Conservation (phyloP, 1,139 yeast species). For the Diutina scorzettiae region DNA sequence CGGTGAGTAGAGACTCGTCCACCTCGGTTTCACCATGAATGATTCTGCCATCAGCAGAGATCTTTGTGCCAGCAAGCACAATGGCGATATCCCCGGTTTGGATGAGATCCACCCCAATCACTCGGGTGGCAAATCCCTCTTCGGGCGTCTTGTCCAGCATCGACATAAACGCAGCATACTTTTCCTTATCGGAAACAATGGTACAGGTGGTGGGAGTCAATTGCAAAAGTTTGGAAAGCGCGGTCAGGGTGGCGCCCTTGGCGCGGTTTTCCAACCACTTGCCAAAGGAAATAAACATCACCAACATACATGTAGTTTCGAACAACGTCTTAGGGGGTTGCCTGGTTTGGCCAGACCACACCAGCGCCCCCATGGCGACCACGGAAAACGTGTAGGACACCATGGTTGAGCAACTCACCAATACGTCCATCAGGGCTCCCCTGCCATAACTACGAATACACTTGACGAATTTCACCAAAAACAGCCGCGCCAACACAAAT, state of each 20-base stretch:
- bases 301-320: constrained; percentile 80
- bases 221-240: constrained; percentile 68
- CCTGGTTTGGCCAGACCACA: constrained; percentile 23
- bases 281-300: constrained; percentile 76
- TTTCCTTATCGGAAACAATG: constrained; percentile 35
- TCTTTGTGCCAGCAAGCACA: constrained; percentile 73
- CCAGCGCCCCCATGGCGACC: constrained; percentile 38
- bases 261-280: constrained; percentile 88
- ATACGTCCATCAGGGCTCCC: constrained; percentile 88
- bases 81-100: constrained; percentile 70
- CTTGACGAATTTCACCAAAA: constrained; percentile 49
- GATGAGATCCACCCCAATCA: constrained; percentile 59
- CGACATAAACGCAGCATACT: constrained; percentile 15
- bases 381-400: constrained; percentile 70
- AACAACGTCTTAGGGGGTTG: constrained; percentile 62
- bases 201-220: constrained; percentile 71
- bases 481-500: constrained; percentile 51
- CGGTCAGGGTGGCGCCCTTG: constrained; percentile 86
- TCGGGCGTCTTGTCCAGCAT: constrained; percentile 8
- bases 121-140: constrained; percentile 10
- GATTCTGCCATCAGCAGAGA: constrained; percentile 87
- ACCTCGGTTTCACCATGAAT: constrained; percentile 69
- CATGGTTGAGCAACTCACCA: constrained; percentile 73
- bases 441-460: constrained; percentile 52
- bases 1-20: constrained; percentile 83